phyloP scores from a whole-genome alignment of 1,139 yeast species.

The Zygosaccharomyces sapae region DNA sequence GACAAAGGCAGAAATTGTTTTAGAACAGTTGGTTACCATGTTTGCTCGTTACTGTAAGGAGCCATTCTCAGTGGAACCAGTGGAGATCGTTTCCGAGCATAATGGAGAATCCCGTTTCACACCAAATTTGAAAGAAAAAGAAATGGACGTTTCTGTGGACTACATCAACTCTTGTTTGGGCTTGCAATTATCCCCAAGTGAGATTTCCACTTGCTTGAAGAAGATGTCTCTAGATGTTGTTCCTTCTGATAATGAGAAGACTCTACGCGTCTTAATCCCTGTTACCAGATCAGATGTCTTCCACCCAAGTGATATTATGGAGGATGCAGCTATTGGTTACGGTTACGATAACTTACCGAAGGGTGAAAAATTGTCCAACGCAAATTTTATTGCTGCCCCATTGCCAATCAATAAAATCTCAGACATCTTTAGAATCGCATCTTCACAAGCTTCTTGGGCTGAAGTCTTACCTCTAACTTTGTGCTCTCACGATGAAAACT shows the following conservation, averaged over 20 bases:
- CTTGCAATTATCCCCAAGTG: conserved; percentile 61
- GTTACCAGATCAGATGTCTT: conserved; percentile 92
- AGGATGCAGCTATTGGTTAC: conserved; percentile 94
- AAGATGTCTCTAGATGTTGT: conserved; percentile 78
- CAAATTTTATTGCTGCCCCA: conserved; percentile 75
- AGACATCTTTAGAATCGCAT: conserved; percentile 84
- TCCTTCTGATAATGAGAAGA: conserved; percentile 48
- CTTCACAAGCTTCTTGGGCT: conserved; percentile 92
- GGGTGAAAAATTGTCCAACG: conserved; percentile 75
- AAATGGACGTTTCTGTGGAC: conserved; percentile 67
- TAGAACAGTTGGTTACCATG: conserved; percentile 92
- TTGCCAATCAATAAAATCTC: conserved; percentile 87
- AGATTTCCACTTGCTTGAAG: conserved; percentile 62
- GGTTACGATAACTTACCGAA: conserved; percentile 87
- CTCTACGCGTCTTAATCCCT: conserved; percentile 73
- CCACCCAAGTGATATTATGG: conserved; percentile 98
- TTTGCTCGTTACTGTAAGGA: conserved; percentile 79
- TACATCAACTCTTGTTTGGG: conserved; percentile 94
- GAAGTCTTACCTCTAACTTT: conserved; percentile 95
- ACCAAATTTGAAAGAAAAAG: conserved; percentile 69
- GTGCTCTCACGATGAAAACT: conserved; percentile 96
- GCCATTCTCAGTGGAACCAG: conserved; percentile 83
- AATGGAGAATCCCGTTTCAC: conserved; percentile 71
- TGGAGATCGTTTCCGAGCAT: conserved; percentile 77
- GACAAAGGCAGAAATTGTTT: conserved; percentile 87